phyloP scores from a whole-genome alignment of 495 filamentous ascomycete species.

The Cryomyces antarcticus region DNA sequence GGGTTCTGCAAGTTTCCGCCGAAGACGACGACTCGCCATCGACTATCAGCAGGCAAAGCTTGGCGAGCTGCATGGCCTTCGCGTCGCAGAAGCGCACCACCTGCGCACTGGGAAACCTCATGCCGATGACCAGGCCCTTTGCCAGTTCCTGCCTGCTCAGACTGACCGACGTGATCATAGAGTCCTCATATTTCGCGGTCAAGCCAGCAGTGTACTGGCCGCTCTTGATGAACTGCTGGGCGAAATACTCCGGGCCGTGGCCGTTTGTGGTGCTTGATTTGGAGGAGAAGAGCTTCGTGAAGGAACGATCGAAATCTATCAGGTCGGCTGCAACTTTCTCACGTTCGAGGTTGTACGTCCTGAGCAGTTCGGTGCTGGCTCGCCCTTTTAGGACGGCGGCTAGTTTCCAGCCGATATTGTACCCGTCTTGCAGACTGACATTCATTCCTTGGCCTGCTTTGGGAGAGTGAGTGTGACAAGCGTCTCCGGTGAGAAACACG shows the following conservation, averaged over 20 bases:
- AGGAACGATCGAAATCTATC: neutral
- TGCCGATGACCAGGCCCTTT: neutral
- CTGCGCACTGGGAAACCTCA: slow-evolving; percentile 28
- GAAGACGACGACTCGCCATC: slow-evolving; percentile 43
- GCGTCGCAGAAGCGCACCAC: slow-evolving; percentile 38
- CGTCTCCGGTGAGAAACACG: slow-evolving; percentile 37
- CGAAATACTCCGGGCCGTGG: neutral
- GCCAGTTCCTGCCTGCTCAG: neutral
- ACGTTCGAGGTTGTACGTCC: neutral
- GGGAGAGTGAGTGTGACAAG: slow-evolving; percentile 40
- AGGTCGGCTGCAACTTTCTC: neutral
- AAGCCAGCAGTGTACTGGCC: neutral
- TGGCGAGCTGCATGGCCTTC: slow-evolving; percentile 30
- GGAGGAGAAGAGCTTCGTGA: neutral
- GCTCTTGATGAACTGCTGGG: neutral
- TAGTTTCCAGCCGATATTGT: slow-evolving; percentile 68
- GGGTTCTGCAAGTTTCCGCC: slow-evolving; percentile 26
- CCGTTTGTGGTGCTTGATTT: neutral
- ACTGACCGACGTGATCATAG: neutral
- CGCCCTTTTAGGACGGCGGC: slow-evolving; percentile 36
- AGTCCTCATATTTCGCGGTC: slow-evolving; percentile 2
- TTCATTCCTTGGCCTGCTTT: slow-evolving; percentile 37
- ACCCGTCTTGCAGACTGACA: slow-evolving; percentile 19
- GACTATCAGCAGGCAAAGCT: slow-evolving; percentile 31
- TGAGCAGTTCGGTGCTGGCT: neutral